A percentile compares a stretch with the other conserved stretches of the same genome.
phyloP scores from a whole-genome alignment of 140 eudicot genomes.

The Senecio squalidus region DNA sequence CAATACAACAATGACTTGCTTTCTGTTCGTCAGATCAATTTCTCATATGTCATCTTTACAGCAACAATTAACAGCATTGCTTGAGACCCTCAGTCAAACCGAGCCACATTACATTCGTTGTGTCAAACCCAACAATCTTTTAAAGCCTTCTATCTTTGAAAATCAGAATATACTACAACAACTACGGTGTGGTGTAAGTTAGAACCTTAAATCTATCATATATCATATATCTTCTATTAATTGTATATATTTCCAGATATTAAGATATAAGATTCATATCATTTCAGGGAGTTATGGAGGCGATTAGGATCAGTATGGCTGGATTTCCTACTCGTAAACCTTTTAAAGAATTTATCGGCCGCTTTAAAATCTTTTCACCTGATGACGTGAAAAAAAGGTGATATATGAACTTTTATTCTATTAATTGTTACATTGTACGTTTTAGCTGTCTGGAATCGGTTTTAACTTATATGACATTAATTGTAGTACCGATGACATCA shows the following conservation, averaged over 20 bases:
- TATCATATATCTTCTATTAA: background rate
- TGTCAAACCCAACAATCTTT: constrained; percentile 86
- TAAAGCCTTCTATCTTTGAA: constrained; percentile 89
- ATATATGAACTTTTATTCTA: background rate
- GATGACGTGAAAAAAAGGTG: constrained; percentile 58
- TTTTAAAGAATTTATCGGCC: constrained; percentile 67
- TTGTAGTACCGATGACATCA: constrained; percentile 53
- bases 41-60: constrained; percentile 22
- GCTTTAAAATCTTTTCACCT: constrained; percentile 75
- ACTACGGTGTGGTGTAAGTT: constrained; percentile 95
- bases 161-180: constrained; percentile 79
- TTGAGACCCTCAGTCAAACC: constrained; percentile 91
- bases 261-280: constrained; percentile 5
- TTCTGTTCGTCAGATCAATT: constrained; percentile 1
- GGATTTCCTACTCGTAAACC: constrained; percentile 93
- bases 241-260: background rate
- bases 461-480: constrained; percentile 7
- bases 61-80: constrained; percentile 85
- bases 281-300: constrained; percentile 94
- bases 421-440: background rate
- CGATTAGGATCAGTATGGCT: constrained; percentile 94
- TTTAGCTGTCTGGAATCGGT: background rate
- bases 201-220: constrained; percentile 10
- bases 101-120: constrained; percentile 95
- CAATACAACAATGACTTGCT: background rate